Evolutionary conservation across 257 asterid genomes (phyloP), one percentile per base, ranked within the genome.

Genomic region (Capsicum rhomboideum): DNA sequence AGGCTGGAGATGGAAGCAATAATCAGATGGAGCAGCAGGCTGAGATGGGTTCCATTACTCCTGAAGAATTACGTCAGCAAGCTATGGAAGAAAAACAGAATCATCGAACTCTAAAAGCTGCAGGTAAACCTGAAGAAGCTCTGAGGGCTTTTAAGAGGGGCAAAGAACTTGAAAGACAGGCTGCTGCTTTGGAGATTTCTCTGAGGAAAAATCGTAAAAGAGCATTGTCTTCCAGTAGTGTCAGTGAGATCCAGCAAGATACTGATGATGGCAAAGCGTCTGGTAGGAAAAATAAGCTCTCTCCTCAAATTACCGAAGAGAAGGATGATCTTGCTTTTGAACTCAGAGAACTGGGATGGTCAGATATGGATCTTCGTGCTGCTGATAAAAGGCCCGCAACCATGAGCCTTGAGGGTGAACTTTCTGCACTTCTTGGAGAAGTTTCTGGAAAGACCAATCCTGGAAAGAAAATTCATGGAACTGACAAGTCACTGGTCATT

Each of bases 51-150:
- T 81, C 90, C 85, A 84, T 86, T 82, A 93, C 94, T 44, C 97
- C 99, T 83, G 98, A 93, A 84, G 96, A 92, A 49, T 86, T 97
- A 88, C 98, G 97, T 34, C 88, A 95, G 87, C 97, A 93, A 88
- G 93, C 99, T 80, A n/a, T 89, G 84, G 90, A 86, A 69, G 98
- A 97, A 86, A 97, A 97, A 92, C 90, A 91, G 82, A 93, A 89
- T 74, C 87, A 93, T 82, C 92, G 85, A 90, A 91, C 93, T 79
- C 87, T 95, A 82, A 95, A 93, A 89, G 90, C 96, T 28, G 94
- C 92, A 90, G 99, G 99, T 81, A 97, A 97, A 87, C 84, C 97
- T 37, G 99, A 97, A 85, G 98, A 95, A 88, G 98, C 99, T 54
- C 84, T 95, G 28, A 89, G 83, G 86, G 98, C 97, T 79, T 97